A percentile compares a stretch with the other conserved stretches of the same genome.
Conservation (phyloP, 495 filamentous ascomycete species). For the Aspergillus coremiiformis region DNA sequence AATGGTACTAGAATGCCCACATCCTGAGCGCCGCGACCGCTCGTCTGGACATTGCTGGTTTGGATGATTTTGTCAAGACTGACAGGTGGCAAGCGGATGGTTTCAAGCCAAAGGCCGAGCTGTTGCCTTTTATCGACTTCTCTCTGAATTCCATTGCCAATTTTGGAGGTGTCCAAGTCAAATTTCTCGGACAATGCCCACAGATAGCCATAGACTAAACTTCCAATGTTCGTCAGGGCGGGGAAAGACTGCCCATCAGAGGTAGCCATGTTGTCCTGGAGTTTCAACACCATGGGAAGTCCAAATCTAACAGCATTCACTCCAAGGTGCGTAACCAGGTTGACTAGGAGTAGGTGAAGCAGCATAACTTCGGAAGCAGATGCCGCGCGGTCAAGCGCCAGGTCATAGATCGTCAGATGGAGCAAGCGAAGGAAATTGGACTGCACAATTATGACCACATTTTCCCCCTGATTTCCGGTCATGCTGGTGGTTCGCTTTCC, state of each 20-base stretch:
- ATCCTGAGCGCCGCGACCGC: conserved; percentile 6
- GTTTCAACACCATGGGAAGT: conserved; percentile 76
- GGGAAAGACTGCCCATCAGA: conserved; percentile 47
- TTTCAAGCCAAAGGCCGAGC: conserved; percentile 68
- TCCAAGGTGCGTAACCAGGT: conserved; percentile 68
- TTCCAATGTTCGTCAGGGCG: conserved; percentile 69
- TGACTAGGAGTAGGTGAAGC: conserved; percentile 65
- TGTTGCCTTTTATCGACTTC: conserved; percentile 68
- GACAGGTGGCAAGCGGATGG: conserved; percentile 48
- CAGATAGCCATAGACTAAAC: conserved; percentile 80
- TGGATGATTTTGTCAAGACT: conserved; percentile 40
- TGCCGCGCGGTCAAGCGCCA: conserved; percentile 61
- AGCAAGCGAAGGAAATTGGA: conserved; percentile 75
- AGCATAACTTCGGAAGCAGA: conserved; percentile 65
- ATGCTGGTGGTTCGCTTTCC: conserved; percentile 60
- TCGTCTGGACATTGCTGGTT: conserved; percentile 13
- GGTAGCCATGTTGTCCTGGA: conserved; percentile 75
- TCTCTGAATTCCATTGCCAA: conserved; percentile 61
- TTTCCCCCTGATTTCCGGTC: conserved; percentile 45
- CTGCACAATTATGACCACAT: conserved; percentile 44
- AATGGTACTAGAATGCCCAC: conserved; percentile 27
- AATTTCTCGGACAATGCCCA: conserved; percentile 72
- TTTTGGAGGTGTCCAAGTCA: conserved; percentile 57
- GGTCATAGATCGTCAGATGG: conserved; percentile 81
- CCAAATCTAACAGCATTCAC: conserved; percentile 73